phyloP scores from a whole-genome alignment of 345 rosid genomes.

The Ceriops zippeliana region DNA sequence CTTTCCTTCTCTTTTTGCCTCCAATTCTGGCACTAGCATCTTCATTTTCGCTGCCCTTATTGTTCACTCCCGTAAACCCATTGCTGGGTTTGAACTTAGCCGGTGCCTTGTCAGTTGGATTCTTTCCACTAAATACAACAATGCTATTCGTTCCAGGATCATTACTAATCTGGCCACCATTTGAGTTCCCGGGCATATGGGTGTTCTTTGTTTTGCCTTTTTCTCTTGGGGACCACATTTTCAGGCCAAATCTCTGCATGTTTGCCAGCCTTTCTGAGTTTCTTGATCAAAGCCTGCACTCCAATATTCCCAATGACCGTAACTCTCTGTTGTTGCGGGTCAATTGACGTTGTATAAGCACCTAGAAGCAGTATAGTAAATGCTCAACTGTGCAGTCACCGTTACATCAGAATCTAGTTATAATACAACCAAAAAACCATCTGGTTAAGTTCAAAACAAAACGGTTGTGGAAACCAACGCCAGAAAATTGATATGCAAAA shows the following conservation, averaged over 20 bases:
- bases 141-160: neutral
- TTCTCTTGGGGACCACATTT: conserved; percentile 2
- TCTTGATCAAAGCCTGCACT: conserved; percentile 25
- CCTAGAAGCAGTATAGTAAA: conserved; percentile 6
- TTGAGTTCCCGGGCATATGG: neutral
- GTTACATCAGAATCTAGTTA: too few relatives aligned
- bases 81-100: neutral
- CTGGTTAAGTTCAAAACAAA: too few relatives aligned
- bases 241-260: conserved; percentile 25
- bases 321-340: conserved; percentile 22
- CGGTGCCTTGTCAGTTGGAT: neutral
- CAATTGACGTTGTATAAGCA: conserved; percentile 25
- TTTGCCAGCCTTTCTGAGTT: conserved; percentile 23
- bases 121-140: neutral
- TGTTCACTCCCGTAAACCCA: neutral
- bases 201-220: conserved; percentile 6
- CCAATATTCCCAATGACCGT: conserved; percentile 26
- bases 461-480: too few relatives aligned
- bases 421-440: too few relatives aligned
- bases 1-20: conserved; percentile 8
- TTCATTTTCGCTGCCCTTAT: neutral
- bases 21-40: neutral
- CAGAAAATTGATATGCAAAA: too few relatives aligned
- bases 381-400: too few relatives aligned
- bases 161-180: neutral